Percentiles rank a stretch among this genome's conserved stretches.
Evolutionary conservation across 495 filamentous ascomycete species (phyloP).

Genomic region (Neurospora sp.): DNA sequence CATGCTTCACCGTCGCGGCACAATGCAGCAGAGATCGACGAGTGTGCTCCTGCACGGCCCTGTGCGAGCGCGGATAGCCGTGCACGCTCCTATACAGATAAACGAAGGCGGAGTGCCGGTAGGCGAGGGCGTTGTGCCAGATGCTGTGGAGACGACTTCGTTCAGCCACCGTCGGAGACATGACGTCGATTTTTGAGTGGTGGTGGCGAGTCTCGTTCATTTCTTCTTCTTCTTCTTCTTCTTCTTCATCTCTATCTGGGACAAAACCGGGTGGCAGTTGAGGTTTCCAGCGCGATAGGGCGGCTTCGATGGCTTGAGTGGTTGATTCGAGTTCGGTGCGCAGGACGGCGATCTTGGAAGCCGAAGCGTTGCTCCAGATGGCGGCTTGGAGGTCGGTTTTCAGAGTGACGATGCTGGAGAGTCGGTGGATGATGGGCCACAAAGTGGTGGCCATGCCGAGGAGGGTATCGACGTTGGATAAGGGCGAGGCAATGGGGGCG

Average conservation of each 20-base stretch:
- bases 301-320: constrained; percentile 45
- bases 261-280: constrained; percentile 23
- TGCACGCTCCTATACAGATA: constrained; percentile 51
- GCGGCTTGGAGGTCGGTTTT: constrained; percentile 41
- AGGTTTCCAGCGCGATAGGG: constrained; percentile 46
- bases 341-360: constrained; percentile 42
- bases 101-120: constrained; percentile 50
- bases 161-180: constrained; percentile 11
- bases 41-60: constrained; percentile 41
- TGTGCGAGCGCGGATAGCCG: constrained; percentile 30
- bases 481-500: constrained; percentile 31
- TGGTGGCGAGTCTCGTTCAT: background rate
- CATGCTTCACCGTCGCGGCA: constrained; percentile 37
- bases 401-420: constrained; percentile 43
- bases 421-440: constrained; percentile 54
- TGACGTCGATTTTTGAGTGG: background rate
- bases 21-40: constrained; percentile 42
- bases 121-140: constrained; percentile 51
- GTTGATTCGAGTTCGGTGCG: constrained; percentile 46
- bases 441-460: constrained; percentile 53
- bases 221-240: background rate
- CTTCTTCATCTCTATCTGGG: constrained; percentile 4
- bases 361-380: constrained; percentile 20
- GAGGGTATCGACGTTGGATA: constrained; percentile 46
- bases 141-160: constrained; percentile 34